phyloP scores from a whole-genome alignment of 805 yeast genomes.

The Cyberlindnera misumaiensis region DNA sequence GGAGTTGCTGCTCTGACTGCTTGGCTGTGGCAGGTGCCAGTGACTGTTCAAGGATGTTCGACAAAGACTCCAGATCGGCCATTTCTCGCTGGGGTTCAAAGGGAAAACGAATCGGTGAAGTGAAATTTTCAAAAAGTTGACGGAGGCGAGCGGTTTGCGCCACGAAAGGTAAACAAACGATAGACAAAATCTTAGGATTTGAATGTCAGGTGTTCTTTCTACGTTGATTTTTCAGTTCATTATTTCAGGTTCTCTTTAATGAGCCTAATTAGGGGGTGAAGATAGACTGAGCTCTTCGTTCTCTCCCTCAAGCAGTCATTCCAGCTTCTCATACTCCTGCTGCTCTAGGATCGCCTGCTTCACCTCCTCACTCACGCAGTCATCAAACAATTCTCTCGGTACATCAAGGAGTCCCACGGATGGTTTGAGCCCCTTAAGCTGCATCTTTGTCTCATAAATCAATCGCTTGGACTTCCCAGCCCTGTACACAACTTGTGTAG shows the following conservation, averaged over 20 bases:
- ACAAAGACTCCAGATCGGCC: conserved; percentile 42
- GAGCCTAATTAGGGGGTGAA: too few relatives aligned
- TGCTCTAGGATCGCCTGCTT: conserved; percentile 57
- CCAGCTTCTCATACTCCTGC: conserved; percentile 27
- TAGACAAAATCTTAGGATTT: neutral
- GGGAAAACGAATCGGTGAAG: conserved; percentile 1
- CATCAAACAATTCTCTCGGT: conserved; percentile 52
- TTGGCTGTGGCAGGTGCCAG: conserved; percentile 58
- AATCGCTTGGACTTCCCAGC: conserved; percentile 25
- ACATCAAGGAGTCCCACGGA: conserved; percentile 64
- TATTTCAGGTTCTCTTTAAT: too few relatives aligned
- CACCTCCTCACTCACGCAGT: conserved; percentile 48
- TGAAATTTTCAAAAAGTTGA: neutral
- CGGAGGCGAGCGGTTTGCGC: conserved; percentile 5
- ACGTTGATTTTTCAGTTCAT: neutral
- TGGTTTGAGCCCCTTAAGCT: conserved; percentile 40
- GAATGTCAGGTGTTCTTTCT: too few relatives aligned
- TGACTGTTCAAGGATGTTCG: conserved; percentile 54
- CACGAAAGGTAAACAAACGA: conserved; percentile 9
- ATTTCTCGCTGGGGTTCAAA: conserved; percentile 1
- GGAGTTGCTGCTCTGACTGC: conserved; percentile 58
- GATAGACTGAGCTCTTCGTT: too few relatives aligned
- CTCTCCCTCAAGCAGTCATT: too few relatives aligned
- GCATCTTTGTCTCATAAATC: conserved; percentile 39
- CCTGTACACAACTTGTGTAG: conserved; percentile 31